A percentile compares a stretch with the other conserved stretches of the same genome.
Conservation (phyloP, 2,329 filamentous ascomycete species). For the Colletotrichum paranaense region DNA sequence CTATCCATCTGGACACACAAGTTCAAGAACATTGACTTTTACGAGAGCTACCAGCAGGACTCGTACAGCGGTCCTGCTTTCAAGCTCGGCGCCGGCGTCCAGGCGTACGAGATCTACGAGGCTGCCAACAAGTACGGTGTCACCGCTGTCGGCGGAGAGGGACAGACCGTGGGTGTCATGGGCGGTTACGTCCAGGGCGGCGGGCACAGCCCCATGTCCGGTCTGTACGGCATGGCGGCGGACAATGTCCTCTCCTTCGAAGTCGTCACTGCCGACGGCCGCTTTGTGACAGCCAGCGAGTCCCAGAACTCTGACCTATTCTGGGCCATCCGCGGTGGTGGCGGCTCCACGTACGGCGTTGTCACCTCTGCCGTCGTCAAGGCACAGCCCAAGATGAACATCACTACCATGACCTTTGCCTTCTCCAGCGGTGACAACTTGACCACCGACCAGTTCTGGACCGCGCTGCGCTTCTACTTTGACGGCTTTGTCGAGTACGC, state of each 20-base stretch:
- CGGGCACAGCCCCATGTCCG: conserved; percentile 66
- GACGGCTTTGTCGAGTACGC: conserved; percentile 41
- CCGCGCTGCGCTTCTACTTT: conserved; percentile 40
- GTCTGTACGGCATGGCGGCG: conserved; percentile 67
- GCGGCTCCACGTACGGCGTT: conserved; percentile 58
- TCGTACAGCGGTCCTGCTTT: conserved; percentile 34
- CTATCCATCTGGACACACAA: conserved; percentile 67
- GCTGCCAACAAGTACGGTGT: conserved; percentile 57
- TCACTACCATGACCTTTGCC: conserved; percentile 56
- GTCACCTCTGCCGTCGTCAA: conserved; percentile 66
- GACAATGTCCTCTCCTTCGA: conserved; percentile 72
- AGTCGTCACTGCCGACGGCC: conserved; percentile 64
- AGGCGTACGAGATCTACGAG: conserved; percentile 61
- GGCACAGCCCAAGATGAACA: conserved; percentile 55
- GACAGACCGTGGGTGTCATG: conserved; percentile 66
- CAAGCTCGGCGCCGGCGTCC: conserved; percentile 59
- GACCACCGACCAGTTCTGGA: conserved; percentile 45
- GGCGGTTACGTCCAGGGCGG: conserved; percentile 73
- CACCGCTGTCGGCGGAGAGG: conserved; percentile 65
- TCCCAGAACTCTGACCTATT: conserved; percentile 68
- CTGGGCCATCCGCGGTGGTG: conserved; percentile 70
- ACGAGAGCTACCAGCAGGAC: conserved; percentile 32
- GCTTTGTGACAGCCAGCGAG: conserved; percentile 62
- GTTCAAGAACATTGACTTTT: conserved; percentile 49
- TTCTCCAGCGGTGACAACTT: conserved; percentile 44